Percentiles rank a stretch among this genome's conserved stretches.
phyloP scores from a whole-genome alignment of 176 grass and related monocot genomes.

The Eleusine indica region DNA sequence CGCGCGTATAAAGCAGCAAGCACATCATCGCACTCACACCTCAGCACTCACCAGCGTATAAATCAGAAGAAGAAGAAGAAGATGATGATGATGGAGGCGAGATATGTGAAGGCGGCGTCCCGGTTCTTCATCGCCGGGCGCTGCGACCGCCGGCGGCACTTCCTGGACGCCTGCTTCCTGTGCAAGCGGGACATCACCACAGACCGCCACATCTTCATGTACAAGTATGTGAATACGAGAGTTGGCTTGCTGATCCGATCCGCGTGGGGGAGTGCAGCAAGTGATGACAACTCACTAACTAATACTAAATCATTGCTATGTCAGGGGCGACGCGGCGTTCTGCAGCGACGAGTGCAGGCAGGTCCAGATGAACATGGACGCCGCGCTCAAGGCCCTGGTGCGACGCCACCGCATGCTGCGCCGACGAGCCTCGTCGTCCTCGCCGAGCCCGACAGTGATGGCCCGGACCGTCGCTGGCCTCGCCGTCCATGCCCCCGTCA shows the following conservation, averaged over 20 bases:
- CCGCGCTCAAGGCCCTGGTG: slow-evolving; percentile 45
- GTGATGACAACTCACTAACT: too few relatives aligned
- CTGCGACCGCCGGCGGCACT: not conserved
- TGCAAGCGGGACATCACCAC: slow-evolving; percentile 58
- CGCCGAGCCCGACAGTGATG: not conserved
- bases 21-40: not conserved
- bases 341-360: slow-evolving; percentile 68
- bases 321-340: slow-evolving; percentile 56
- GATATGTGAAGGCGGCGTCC: slow-evolving; percentile 36
- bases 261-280: too few relatives aligned
- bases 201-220: slow-evolving; percentile 63
- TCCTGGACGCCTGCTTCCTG: slow-evolving; percentile 63
- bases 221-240: slow-evolving; percentile 38
- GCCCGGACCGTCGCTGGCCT: slow-evolving; percentile 37
- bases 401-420: slow-evolving; percentile 36
- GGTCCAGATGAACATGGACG: slow-evolving; percentile 75
- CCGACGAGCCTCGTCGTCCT: not conserved
- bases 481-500: slow-evolving; percentile 18
- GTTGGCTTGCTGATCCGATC: too few relatives aligned
- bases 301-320: too few relatives aligned
- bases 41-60: too few relatives aligned
- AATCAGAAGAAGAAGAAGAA: too few relatives aligned
- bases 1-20: not conserved
- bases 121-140: slow-evolving; percentile 32
- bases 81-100: slow-evolving; percentile 7